Percentiles rank a stretch among this genome's conserved stretches.
Conservation (phyloP, 441 rosid genomes). For the Jatropha podagrica region DNA sequence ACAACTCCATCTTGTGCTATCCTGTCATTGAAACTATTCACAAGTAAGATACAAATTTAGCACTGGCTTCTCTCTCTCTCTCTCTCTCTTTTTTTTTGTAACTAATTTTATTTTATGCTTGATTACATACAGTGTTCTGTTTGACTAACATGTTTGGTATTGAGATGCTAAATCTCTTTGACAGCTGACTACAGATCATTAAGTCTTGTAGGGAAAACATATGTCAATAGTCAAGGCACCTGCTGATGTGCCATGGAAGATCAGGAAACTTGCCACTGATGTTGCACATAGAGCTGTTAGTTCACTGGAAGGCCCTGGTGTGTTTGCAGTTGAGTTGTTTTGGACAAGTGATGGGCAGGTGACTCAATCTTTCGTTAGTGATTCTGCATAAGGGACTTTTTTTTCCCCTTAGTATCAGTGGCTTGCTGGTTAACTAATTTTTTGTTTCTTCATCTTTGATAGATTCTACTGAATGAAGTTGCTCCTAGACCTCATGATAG, state of each 20-base stretch:
- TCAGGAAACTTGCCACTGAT: slow-evolving; percentile 77
- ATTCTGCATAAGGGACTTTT: not conserved
- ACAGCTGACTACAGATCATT: no score
- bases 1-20: slow-evolving; percentile 77
- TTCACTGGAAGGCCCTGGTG: slow-evolving; percentile 93
- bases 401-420: not conserved
- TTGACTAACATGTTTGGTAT: slow-evolving; percentile 9
- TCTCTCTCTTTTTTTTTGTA: slow-evolving; percentile 8
- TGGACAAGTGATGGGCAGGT: slow-evolving; percentile 85
- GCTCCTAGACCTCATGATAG: slow-evolving; percentile 99
- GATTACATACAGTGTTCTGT: not conserved
- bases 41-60: slow-evolving; percentile 44
- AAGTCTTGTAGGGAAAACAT: slow-evolving; percentile 66
- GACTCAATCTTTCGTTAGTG: not conserved
- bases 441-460: slow-evolving; percentile 17
- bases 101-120: not conserved
- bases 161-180: slow-evolving; percentile 7
- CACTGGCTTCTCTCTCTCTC: not conserved
- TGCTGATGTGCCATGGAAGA: slow-evolving; percentile 82
- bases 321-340: slow-evolving; percentile 96
- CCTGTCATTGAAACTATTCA: slow-evolving; percentile 96
- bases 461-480: slow-evolving; percentile 93
- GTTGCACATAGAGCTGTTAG: slow-evolving; percentile 79
- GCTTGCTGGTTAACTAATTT: slow-evolving; percentile 4
- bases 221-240: slow-evolving; percentile 96